Percentiles rank a stretch among this genome's conserved stretches.
Conservation (phyloP, 345 rosid genomes). For the Streptanthus diversifolius region DNA sequence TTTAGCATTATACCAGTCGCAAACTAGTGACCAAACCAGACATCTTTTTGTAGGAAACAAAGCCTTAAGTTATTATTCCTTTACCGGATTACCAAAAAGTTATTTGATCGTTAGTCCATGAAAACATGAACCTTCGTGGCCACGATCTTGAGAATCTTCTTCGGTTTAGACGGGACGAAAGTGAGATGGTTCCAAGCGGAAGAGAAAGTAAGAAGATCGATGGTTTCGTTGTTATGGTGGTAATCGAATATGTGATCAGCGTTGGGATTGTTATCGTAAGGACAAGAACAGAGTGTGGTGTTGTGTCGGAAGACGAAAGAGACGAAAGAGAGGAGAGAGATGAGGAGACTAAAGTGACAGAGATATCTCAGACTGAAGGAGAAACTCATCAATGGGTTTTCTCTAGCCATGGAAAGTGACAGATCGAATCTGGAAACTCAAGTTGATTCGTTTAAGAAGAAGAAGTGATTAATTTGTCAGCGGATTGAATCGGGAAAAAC, state of each 20-base stretch:
- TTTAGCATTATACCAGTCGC: neutral
- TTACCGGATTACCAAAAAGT: neutral
- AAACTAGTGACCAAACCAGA: neutral
- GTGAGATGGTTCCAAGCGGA: constrained; percentile 76
- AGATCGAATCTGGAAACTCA: constrained; percentile 13
- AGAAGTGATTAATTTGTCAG: constrained; percentile 12
- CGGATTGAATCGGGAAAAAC: neutral
- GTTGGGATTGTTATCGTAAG: constrained; percentile 25
- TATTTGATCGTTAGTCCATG: no score
- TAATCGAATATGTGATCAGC: neutral
- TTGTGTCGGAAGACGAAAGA: constrained; percentile 53
- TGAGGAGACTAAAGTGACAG: constrained; percentile 40
- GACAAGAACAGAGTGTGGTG: constrained; percentile 38
- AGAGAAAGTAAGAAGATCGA: constrained; percentile 56
- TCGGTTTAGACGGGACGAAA: constrained; percentile 46
- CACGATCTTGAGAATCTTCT: constrained; percentile 61
- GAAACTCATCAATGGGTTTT: constrained; percentile 27
- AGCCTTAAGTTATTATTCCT: neutral
- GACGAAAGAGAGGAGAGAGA: constrained; percentile 52
- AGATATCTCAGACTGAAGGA: constrained; percentile 49
- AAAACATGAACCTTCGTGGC: no score
- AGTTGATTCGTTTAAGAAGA: neutral
- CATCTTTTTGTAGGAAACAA: neutral
- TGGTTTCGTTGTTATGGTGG: constrained; percentile 30
- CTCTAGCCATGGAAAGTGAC: constrained; percentile 49